Evolutionary conservation across 441 rosid species (phyloP), one percentile per base, ranked within the genome.

Genomic region (Theobroma grandiflorum): DNA sequence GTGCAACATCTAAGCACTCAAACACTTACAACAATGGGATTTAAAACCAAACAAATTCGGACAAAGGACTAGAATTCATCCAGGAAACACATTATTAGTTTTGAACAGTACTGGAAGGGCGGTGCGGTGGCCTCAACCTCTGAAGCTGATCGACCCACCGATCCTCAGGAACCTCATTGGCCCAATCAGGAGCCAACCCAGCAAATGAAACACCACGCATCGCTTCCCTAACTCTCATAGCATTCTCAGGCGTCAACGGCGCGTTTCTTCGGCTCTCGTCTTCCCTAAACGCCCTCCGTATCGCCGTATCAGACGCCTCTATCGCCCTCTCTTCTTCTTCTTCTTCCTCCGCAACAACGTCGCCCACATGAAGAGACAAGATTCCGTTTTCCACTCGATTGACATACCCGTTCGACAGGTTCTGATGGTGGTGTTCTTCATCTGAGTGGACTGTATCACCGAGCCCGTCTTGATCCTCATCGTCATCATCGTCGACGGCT

Each of bases 171-270:
- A 91, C 82, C 76, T 78, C 84, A 49, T 84, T 86, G 15, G 86
- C 89, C 98, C 99, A 95, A 70, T 87, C 94, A 78, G 99, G 99
- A 79, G 91, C 89, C 5, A 77, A 83, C 26, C 97, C 95, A 4
- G 84, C 83, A 33, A 92, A 92, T 8, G 98, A 87, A 33, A 93
- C 84, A 42, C 92, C 92, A 1, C 98, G 93, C 98, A 96, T 96
- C 15, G 98, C 98, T 52, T 94, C 98, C 91, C 88, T 85, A 49
- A 94, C 92, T 75, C 96, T 86, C 77, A 59, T 68, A 16, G 95
- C 92, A 64, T 86, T 86, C 85, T 93, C 98, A n/a, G 77, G 78
- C 74, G 88, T 64, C 83, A 96, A 80, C 79, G 97, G 93, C 73
- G 97, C 95, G 50, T 86, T 88, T 79, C 98, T 82, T 26, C 98